Evolutionary conservation across 257 asterid genomes (phyloP), one percentile per base, ranked within the genome.

Genomic region (Penstemon barbatus): DNA sequence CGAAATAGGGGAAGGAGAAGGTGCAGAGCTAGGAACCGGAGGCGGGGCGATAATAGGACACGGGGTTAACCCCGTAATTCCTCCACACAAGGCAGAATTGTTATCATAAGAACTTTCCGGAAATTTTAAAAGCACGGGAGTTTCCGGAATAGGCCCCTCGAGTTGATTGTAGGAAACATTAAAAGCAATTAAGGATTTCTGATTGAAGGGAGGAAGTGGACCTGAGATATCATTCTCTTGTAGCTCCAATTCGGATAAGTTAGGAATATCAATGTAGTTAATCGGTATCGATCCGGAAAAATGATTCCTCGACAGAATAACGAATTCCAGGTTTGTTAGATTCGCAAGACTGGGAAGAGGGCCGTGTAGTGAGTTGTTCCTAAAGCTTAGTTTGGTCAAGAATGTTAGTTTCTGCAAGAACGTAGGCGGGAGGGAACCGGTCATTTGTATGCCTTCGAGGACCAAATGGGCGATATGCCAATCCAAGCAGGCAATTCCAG

Each of bases 161-260:
- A 88, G 87, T 69, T 63, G 66, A 69, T 88, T 88, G 40, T 65
- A 55, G 1, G 93, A 88, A 11, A 88, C 85, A 45, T 88, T 84
- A 70, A 88, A 86, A 49, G 52, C 80, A 4, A 66, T 56, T 43
- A 88, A 57, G 1, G 75, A 63, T 39, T 66, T 75, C 71, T 88
- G 96, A 78, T 84, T 15, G 55, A 88, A 86, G 3, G 93, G 83
- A 6, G 96, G 96, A 36, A 84, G 76, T 72, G 72, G 8, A 60
- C 89, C 92, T 8, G 81, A 77, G 42, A 88, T 78, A 6, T 50
- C 55, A 70, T 88, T 86, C 12, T 71, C 74, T 69, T 86, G 86
- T 9, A 86, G 84, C 77, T 84, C 89, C 40, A 88, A 57, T 40
- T 60, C 42, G 42, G 71, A 55, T 36, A 88, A 43, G 48, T 63